A percentile compares a stretch with the other conserved stretches of the same genome.
Evolutionary conservation across 371 early-diverging fungal species (phyloP).

Genomic region (Amoeboaphelidium protococcarum): DNA sequence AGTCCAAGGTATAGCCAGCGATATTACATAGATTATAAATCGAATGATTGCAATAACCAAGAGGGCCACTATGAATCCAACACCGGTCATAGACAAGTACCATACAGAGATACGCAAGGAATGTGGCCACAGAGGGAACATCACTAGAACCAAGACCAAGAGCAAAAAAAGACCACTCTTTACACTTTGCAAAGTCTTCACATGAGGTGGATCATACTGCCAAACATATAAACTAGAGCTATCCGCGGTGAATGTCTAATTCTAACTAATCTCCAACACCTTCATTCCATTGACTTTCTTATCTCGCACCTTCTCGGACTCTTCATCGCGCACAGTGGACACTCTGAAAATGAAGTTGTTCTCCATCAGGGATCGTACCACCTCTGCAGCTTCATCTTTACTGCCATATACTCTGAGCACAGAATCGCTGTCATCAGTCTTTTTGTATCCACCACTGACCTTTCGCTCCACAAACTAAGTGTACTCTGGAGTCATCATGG

Average conservation of each 20-base stretch:
- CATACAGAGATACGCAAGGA: slow-evolving; percentile 54
- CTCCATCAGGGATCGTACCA: slow-evolving; percentile 34
- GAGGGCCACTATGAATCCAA: slow-evolving; percentile 72
- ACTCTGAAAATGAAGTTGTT: slow-evolving; percentile 42
- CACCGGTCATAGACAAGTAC: slow-evolving; percentile 59
- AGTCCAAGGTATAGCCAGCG: slow-evolving; percentile 42
- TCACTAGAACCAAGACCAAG: slow-evolving; percentile 59
- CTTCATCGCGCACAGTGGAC: slow-evolving; percentile 25
- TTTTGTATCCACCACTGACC: slow-evolving; percentile 19
- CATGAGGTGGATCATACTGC: slow-evolving; percentile 73
- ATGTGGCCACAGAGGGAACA: slow-evolving; percentile 96
- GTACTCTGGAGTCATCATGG: slow-evolving; percentile 43
- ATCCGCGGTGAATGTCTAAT: slow-evolving; percentile 46
- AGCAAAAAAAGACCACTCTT: slow-evolving; percentile 45
- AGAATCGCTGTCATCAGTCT: too few species aligned
- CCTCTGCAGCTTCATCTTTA: slow-evolving; percentile 29
- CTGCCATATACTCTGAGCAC: too few species aligned
- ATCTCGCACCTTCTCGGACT: too few species aligned
- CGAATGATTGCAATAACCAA: slow-evolving; percentile 70
- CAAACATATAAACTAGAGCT: slow-evolving; percentile 84
- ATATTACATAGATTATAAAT: slow-evolving; percentile 56
- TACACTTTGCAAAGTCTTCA: slow-evolving; percentile 35
- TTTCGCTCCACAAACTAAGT: slow-evolving; percentile 21
- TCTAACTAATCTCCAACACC: slow-evolving; percentile 25
- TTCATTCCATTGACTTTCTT: slow-evolving; percentile 16